Evolutionary conservation across 805 yeast genomes (phyloP).

Genomic region (Ogataea populi-albae): DNA sequence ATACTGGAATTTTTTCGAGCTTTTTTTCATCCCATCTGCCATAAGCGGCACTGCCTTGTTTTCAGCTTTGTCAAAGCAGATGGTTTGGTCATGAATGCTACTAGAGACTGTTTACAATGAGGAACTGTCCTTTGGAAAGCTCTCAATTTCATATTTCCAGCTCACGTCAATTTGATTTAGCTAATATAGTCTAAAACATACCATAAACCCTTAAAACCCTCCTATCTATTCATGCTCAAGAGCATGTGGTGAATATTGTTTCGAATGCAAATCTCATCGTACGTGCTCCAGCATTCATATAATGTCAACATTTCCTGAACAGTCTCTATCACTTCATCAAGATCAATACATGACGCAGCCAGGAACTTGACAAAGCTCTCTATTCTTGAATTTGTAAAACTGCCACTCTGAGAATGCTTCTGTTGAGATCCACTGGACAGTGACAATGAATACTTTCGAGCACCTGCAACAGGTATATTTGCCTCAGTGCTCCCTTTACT

Average conservation of each 20-base stretch:
- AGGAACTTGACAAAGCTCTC: conserved; percentile 62
- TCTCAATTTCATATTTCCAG: too few relatives aligned
- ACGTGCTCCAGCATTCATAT: conserved; percentile 85
- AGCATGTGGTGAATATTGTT: conserved; percentile 42
- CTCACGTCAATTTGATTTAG: too few relatives aligned
- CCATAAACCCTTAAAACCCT: too few relatives aligned
- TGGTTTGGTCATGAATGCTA: too few relatives aligned
- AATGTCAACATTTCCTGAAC: conserved; percentile 80
- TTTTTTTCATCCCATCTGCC: conserved; percentile 9
- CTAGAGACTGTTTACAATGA: too few relatives aligned
- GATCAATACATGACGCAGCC: conserved; percentile 72
- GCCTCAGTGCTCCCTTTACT: conserved; percentile 12
- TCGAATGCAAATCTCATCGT: conserved; percentile 63
- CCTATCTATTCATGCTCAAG: conserved; percentile 20
- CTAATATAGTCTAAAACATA: too few relatives aligned
- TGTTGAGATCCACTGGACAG: conserved; percentile 3
- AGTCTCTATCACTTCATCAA: conserved; percentile 74
- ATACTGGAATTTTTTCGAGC: conserved; percentile 1
- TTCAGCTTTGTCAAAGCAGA: too few relatives aligned
- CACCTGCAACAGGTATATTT: conserved; percentile 7
- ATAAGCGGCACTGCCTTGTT: too few relatives aligned
- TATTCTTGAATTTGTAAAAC: conserved; percentile 36
- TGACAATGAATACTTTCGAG: conserved; percentile 7
- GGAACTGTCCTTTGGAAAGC: too few relatives aligned
- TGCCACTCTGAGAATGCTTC: conserved; percentile 1